Conservation (phyloP, 1,284 basidiomycete genomes). For the Melampsora americana region DNA sequence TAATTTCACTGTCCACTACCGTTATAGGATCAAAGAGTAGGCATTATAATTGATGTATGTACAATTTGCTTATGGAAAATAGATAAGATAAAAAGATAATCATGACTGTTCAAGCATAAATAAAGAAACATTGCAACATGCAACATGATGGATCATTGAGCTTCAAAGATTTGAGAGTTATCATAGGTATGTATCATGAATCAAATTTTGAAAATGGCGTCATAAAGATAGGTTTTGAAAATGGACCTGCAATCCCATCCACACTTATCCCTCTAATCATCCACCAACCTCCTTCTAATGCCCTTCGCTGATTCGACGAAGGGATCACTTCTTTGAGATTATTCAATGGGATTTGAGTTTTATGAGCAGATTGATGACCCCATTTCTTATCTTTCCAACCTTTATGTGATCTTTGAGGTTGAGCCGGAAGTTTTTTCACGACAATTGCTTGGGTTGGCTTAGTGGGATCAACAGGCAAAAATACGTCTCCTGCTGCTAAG, state of each 20-base stretch:
- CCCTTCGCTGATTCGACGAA: neutral
- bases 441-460: constrained; percentile 20
- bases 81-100: neutral
- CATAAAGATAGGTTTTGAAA: constrained; percentile 21
- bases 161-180: neutral
- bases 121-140: neutral
- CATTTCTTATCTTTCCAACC: constrained; percentile 34
- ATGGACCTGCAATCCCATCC: constrained; percentile 31
- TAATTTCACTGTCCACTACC: neutral
- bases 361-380: neutral
- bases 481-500: constrained; percentile 26
- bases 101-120: too few species aligned
- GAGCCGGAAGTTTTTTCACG: neutral
- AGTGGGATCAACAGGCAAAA: constrained; percentile 29
- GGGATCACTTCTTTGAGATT: neutral
- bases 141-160: neutral
- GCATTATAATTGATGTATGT: neutral
- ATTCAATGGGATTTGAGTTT: neutral
- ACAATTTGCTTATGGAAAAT: neutral
- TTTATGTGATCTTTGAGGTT: constrained; percentile 11
- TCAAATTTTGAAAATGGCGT: neutral
- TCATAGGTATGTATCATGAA: too few species aligned
- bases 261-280: constrained; percentile 35
- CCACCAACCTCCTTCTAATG: constrained; percentile 37
- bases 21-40: neutral